Evolutionary conservation across 176 grass and related monocot species (phyloP), one percentile per base, ranked within the genome.

Genomic region (Neostapfia colusana): DNA sequence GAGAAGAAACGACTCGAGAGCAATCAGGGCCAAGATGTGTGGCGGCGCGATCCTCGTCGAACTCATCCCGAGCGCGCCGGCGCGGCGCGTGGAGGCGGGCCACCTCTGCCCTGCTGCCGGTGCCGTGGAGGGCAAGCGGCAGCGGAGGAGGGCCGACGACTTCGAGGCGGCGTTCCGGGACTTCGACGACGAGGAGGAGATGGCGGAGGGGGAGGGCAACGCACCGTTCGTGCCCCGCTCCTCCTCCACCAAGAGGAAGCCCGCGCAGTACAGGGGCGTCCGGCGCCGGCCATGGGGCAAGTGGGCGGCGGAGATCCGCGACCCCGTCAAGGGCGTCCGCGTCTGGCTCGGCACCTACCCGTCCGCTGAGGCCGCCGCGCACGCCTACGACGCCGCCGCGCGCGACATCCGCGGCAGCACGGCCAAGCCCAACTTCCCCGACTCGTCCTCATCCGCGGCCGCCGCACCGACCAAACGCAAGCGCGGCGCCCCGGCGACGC

Each of bases 261-360:
- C 63, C 0, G 21, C 55, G 42, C 63, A 80, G 81, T 97, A 78
- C 88, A 38, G 77, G 26, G 93, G 93, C 43, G 89, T 97, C 20
- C 80, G 93, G 1, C 83, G 87, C 62, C 90, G 93, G 16, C 85
- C 90, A 35, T 97, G 93, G 93, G 90, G 93, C 23, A 97, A 93
- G 63, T 93, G 93, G 93, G 93, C 90, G 8, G 93, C 93, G 39
- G 93, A 97, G 80, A 97, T 97, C 64, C 87, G 93, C 72, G 88
- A 97, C 87, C 93, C 93, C 45, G 81, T 82, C 69, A 93, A 97
- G 82, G 93, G 93, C 40, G 75, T 97, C 76, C 87, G 93, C 27
- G 85, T 97, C 77, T 97, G 93, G 93, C 88, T 97, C 45, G 93
- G 93, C 24, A 97, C 93, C 57, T 97, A 89, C 74, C 83, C 77